Evolutionary conservation across 2,329 filamentous ascomycete species (phyloP), one percentile per base, ranked within the genome.

Genomic region (Grosmannia penicillata): DNA sequence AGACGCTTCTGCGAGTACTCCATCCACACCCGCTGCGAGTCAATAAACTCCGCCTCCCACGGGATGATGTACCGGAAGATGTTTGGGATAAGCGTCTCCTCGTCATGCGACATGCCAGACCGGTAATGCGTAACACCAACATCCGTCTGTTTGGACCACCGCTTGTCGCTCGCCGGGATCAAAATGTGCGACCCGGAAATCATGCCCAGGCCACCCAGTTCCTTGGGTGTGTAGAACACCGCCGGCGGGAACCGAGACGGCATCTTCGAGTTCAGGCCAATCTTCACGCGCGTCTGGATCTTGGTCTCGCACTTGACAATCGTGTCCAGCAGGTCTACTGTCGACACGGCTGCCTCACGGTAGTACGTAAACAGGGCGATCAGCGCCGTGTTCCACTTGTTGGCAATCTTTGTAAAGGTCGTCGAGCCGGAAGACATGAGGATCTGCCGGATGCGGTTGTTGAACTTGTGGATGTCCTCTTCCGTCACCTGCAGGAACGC

Each of bases 241-340:
- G 91, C 91, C 15, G 91, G 91, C 15, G 91, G 91, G 67, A 98
- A 98, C 66, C 91, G 82, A 30, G 86, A 95, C 38, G 91, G 91
- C 91, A 98, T 98, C 66, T 98, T 98, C 5, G 89, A 96, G 62
- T 98, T 98, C 43, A 98, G 61, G 3, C 91, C 91, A 50, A 98
- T 98, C 71, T 98, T 98, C 51, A 98, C 91, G 55, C 91, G 76
- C 5, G 91, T 98, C 62, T 98, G 91, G 38, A 98, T 98, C 68
- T 98, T 98, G 13, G 93, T 98, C 61, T 98, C 91, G 50, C 91
- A 98, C 62, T 98, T 98, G 56, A 98, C 91, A 49, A 98, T 98
- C 0, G 89, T 95, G 55, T 98, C 91, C 4, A 98, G 71, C 5
- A 98, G 68, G 44, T 85, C 82, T 43, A 96, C 84, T 0, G 93